Evolutionary conservation across 352 stramenopile genomes (phyloP), one percentile per base, ranked within the genome.

Genomic region (Phytophthora melonis): DNA sequence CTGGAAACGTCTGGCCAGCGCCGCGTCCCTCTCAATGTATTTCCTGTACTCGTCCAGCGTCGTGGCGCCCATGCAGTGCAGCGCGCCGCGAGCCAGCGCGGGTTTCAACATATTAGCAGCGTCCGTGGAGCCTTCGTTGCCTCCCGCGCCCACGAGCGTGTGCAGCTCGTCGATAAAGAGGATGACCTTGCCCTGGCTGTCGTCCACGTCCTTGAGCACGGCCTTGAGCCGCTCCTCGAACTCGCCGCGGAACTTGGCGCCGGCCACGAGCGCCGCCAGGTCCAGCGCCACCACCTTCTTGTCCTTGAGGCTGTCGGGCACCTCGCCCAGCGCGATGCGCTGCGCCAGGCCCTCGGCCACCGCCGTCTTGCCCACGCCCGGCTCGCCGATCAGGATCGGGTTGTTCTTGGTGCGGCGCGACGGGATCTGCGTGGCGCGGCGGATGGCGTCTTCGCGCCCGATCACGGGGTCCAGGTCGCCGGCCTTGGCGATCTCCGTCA

Each of bases 361-460:
- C 21, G 93, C 90, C 4, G 97, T 99, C 80, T 99, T 99, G 66
- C 96, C 97, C 34, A 99, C 96, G 66, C 97, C 97, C 0, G 98
- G 97, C 80, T 99, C 97, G 59, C 98, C 98, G 70, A 99, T 98
- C 47, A 99, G 82, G 52, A 99, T 95, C 3, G 98, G 97, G 77
- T 99, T 99, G 77, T 99, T 99, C 91, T 99, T 99, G 30, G 96
- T 99, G 19, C 97, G 83, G 14, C 98, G 87, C 32, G 86, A 97
- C 7, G 99, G 80, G 67, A 99, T 98, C 77, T 99, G 96, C 72
- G 99, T 96, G 4, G 95, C 93, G 39, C 97, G 87, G 16, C 97
- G 90, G 78, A 99, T 99, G 69, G 98, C 87, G 58, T 98, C 93
- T 73, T 99, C 96, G 16, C 97, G 84, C 0, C 97, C 97, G 77